Percentiles rank a stretch among this genome's conserved stretches.
Conservation (phyloP, 2,329 filamentous ascomycete species). For the Fonsecaea nubica region DNA sequence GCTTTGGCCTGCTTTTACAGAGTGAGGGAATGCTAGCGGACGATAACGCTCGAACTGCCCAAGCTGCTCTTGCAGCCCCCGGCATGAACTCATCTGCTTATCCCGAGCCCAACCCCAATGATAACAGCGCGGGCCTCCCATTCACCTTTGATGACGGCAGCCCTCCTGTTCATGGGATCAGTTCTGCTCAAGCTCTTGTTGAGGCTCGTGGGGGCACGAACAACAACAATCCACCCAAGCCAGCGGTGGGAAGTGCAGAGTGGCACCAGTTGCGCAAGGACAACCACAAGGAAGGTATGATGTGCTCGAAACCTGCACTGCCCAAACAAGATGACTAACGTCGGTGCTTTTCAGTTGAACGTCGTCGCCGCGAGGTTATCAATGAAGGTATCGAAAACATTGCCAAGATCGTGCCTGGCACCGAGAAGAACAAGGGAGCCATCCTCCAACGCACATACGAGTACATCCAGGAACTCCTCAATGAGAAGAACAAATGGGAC, state of each 20-base stretch:
- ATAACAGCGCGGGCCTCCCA: constrained; percentile 41
- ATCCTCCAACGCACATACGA: constrained; percentile 92
- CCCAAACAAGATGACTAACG: constrained; percentile 3
- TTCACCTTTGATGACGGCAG: constrained; percentile 33
- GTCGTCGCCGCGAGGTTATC: constrained; percentile 94
- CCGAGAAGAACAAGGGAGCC: constrained; percentile 98
- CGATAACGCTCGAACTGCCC: constrained; percentile 55
- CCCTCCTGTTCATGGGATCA: constrained; percentile 39
- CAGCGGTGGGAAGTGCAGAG: constrained; percentile 91
- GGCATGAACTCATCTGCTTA: constrained; percentile 52
- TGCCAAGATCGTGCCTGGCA: constrained; percentile 94
- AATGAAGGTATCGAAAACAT: constrained; percentile 99
- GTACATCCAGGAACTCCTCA: constrained; percentile 82
- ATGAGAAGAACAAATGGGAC: constrained; percentile 42
- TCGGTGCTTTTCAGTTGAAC: constrained; percentile 72
- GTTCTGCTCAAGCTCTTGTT: constrained; percentile 42
- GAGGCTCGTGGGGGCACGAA: constrained; percentile 46
- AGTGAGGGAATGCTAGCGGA: constrained; percentile 54
- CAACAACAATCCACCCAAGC: constrained; percentile 62
- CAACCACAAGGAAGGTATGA: constrained; percentile 95
- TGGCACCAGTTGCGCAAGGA: constrained; percentile 98
- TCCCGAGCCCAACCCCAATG: constrained; percentile 49
- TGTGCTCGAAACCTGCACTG: background rate
- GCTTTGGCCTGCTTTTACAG: constrained; percentile 56
- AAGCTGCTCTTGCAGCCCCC: constrained; percentile 55